Percentiles rank a stretch among this genome's conserved stretches.
Conservation (phyloP, 176 grass and related monocot species). For the Oryza meridionalis region DNA sequence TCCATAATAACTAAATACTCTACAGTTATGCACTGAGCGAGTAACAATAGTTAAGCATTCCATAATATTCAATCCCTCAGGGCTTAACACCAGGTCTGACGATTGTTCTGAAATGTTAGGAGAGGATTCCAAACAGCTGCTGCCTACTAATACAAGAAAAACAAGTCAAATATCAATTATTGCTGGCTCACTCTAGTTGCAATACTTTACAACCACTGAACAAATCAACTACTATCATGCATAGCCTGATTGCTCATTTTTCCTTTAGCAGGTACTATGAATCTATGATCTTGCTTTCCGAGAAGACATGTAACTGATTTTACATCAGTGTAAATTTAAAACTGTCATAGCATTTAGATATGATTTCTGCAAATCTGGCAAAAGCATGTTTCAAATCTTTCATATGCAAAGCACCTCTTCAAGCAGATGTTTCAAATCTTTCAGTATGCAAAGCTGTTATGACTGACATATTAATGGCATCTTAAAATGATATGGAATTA, state of each 20-base stretch:
- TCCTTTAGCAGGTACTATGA: background rate
- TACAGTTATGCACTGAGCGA: conserved; percentile 86
- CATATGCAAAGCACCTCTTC: conserved; percentile 10
- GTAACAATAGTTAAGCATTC: conserved; percentile 83
- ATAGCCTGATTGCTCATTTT: conserved; percentile 10
- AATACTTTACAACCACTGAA: conserved; percentile 35
- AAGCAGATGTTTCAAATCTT: conserved; percentile 29
- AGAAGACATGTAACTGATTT: conserved; percentile 1
- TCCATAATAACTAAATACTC: conserved; percentile 97
- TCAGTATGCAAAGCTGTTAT: conserved; percentile 12
- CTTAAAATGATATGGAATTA: conserved; percentile 23
- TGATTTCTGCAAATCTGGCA: background rate
- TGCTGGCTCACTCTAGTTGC: conserved; percentile 12
- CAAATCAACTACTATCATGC: conserved; percentile 20
- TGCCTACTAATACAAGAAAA: conserved; percentile 56
- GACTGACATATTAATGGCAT: conserved; percentile 22
- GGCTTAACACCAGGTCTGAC: conserved; percentile 57
- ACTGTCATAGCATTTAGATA: conserved; percentile 11
- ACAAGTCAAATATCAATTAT: conserved; percentile 23
- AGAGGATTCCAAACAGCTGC: conserved; percentile 58
- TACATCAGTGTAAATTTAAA: background rate
- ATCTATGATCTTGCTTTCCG: background rate
- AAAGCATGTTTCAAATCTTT: conserved; percentile 26
- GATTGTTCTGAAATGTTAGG: conserved; percentile 69
- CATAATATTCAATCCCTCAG: conserved; percentile 71